Evolutionary conservation across 805 yeast genomes (phyloP), one percentile per base, ranked within the genome.

Genomic region (Monosporozyma servazzii): DNA sequence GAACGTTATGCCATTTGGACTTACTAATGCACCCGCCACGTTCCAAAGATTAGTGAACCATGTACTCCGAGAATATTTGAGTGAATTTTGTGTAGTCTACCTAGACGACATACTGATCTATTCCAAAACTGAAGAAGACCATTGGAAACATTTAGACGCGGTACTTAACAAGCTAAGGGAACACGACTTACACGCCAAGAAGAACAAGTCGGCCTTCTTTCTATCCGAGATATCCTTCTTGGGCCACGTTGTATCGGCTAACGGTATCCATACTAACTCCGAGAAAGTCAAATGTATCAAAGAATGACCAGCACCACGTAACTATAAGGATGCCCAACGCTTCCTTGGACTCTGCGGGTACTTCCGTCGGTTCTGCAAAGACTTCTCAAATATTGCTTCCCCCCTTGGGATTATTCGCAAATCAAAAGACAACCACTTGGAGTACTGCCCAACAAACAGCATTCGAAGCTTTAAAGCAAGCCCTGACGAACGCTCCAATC

Each of bases 1-100:
- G 41, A 54, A 47, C 9, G 56, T 51, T 10, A 53, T 55, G 56
- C 56, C 54, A 21, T 49, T 55, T 40, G 54, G 57, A 8, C 37
- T 44, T 15, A 15, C 36, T 5, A 44, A 44, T 17, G 47, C 47
- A 6, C 31, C 48, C 5, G 25, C 41, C 23, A 46, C 41, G 6
- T 36, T 47, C 31, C 44, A 37, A 20, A n/a, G 18, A 18, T 5
- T 47, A 3, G 23, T 47, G 45, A 47, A 47, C 30, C 37, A 46
- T 33, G 31, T 37, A 7, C 17, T 46, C 13, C 33, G 48, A 20
- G 40, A 46, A 5, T 46, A 33, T 20, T 2, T n/a, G 4, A 18
- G 10, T 7, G 18, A 33, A 15, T 25, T 21, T 15, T 23, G 41
- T 8, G 40, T 43, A 3, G 45, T 45, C 10, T 49, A 49, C 45